Percentiles rank a stretch among this genome's conserved stretches.
Conservation (phyloP, 345 rosid species). For the Balakata baccata region DNA sequence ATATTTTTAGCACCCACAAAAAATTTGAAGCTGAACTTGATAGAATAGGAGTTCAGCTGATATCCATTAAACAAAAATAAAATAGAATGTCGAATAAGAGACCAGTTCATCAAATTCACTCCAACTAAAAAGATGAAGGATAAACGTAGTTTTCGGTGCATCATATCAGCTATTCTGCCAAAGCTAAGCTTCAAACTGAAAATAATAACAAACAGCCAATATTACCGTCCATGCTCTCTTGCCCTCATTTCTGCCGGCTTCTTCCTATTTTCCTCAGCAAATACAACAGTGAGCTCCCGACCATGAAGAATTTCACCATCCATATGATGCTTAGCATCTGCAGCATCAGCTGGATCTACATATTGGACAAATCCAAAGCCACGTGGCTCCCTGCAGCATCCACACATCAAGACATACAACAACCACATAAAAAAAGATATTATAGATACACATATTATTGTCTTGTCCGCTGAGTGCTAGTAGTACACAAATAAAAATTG, state of each 20-base stretch:
- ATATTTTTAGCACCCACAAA: too few species aligned
- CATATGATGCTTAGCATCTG: constrained; percentile 78
- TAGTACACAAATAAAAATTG: constrained; percentile 20
- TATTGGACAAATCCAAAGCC: constrained; percentile 93
- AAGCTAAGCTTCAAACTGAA: neutral
- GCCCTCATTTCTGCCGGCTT: constrained; percentile 89
- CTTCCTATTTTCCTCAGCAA: constrained; percentile 90
- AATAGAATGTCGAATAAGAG: neutral
- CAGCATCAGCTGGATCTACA: constrained; percentile 82
- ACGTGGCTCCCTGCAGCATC: constrained; percentile 65
- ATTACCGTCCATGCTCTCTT: constrained; percentile 42
- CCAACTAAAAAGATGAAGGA: neutral
- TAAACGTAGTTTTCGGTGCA: neutral
- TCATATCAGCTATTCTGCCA: neutral
- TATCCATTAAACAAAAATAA: neutral
- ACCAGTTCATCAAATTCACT: neutral
- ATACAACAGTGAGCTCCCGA: constrained; percentile 69
- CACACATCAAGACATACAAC: constrained; percentile 10
- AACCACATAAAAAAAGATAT: too few species aligned
- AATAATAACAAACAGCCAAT: too few species aligned
- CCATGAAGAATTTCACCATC: constrained; percentile 83
- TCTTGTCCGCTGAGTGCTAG: neutral
- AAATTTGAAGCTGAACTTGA: neutral
- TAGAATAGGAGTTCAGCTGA: neutral
- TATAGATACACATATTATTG: neutral